Evolutionary conservation across 805 yeast genomes (phyloP).

Genomic region (Candida chauliodis): DNA sequence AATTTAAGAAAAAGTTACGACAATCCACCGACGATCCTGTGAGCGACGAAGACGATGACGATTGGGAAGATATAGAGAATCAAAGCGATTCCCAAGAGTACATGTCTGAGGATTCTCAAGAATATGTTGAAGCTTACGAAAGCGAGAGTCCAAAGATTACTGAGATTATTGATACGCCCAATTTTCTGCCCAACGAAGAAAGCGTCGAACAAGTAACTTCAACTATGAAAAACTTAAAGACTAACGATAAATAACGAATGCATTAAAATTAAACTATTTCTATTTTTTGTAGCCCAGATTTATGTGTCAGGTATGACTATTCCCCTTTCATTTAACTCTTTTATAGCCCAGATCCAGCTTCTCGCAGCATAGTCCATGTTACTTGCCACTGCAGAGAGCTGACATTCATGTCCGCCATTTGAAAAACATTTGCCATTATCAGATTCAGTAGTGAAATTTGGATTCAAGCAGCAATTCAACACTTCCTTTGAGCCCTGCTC

Average conservation of each 20-base stretch:
- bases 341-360: constrained; percentile 79
- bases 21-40: background rate
- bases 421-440: constrained; percentile 71
- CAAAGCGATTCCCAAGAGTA: constrained; percentile 1
- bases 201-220: constrained; percentile 1
- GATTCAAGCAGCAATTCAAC: constrained; percentile 57
- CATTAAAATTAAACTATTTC: background rate
- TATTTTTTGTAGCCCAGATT: background rate
- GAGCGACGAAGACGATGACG: constrained; percentile 4
- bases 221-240: constrained; percentile 1
- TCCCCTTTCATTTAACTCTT: constrained; percentile 50
- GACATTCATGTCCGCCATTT: constrained; percentile 53
- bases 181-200: background rate
- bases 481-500: constrained; percentile 72
- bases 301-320: constrained; percentile 21
- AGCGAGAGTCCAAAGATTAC: background rate
- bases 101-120: constrained; percentile 6
- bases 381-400: constrained; percentile 56
- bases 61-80: constrained; percentile 6
- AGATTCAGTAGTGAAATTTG: constrained; percentile 41
- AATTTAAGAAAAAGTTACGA: constrained; percentile 7
- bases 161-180: background rate
- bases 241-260: background rate
- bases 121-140: constrained; percentile 5
- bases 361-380: constrained; percentile 58